Evolutionary conservation across 2,329 filamentous ascomycete genomes (phyloP), one percentile per base, ranked within the genome.

Genomic region (Ascochyta viciae-villosae): DNA sequence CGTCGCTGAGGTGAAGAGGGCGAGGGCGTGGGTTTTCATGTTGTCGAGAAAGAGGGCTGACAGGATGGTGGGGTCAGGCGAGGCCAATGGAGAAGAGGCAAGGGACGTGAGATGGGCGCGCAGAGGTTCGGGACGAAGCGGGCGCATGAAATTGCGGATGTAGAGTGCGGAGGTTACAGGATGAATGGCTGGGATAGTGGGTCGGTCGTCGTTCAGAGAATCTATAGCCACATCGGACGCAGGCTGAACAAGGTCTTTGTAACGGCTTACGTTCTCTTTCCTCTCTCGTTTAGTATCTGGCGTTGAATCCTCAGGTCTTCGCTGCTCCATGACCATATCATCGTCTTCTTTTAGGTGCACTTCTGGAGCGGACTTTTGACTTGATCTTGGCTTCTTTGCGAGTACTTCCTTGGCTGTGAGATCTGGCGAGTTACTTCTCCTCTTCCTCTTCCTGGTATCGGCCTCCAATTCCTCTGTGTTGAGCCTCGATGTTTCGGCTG

Each of bases 131-230:
- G 87, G 84, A 56, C 91, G 89, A 22, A 98, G 81, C 9, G 95
- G 93, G 42, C 94, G 88, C 86, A 96, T 93, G 50, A 98, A 86
- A 68, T 96, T 89, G 74, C 89, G 88, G 65, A 98, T 95, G 77
- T 97, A 98, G 42, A 98, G 80, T 15, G 74, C 70, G 10, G 72
- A 58, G 6, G 73, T 81, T 42, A 75, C 73, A 1, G 77, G 67
- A 54, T 82, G 79, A 8, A 77, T 63, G 15, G 79, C 74, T 19
- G 76, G 72, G 5, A 71, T 59, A 26, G 73, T 68, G 27, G 66
- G 65, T 6, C 70, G 65, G 52, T 75, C 72, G 46, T 74, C 71
- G 26, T 54, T 59, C 15, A 66, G 48, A 6, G 63, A 53, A 8
- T 70, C 65, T 34, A 57, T 37, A 5, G 52, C 19, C 7, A 52